Evolutionary conservation across 2,329 filamentous ascomycete genomes (phyloP).

Genomic region (Venturia effusa): DNA sequence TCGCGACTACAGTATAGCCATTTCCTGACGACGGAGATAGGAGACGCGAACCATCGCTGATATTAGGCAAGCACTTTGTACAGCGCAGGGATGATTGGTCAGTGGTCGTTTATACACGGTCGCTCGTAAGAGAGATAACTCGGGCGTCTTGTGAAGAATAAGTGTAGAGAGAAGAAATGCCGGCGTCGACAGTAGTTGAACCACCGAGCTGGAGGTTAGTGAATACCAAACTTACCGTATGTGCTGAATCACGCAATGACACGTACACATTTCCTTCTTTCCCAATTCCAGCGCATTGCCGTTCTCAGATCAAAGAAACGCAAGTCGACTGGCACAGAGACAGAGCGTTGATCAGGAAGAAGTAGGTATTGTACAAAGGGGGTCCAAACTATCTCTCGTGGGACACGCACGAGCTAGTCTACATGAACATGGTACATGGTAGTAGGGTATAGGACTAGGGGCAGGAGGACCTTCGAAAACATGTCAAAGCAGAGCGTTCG

Average conservation of each 20-base stretch:
- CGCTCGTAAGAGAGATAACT: not conserved
- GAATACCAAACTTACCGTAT: not conserved
- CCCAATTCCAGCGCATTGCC: not conserved
- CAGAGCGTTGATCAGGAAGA: not conserved
- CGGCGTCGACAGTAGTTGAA: not conserved
- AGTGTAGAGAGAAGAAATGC: not conserved
- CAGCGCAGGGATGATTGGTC: not conserved
- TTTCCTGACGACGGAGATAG: not conserved
- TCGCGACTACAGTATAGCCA: too few species aligned
- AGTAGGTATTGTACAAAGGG: not conserved
- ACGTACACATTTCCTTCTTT: not conserved
- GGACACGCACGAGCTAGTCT: not conserved
- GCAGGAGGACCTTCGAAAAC: not conserved
- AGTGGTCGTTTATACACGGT: not conserved
- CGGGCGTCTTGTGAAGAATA: not conserved
- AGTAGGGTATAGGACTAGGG: not conserved
- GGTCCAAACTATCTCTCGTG: not conserved
- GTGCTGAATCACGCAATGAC: not conserved
- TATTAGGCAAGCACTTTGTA: not conserved
- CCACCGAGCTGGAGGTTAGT: not conserved
- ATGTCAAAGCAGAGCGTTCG: not conserved
- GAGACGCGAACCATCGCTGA: not conserved
- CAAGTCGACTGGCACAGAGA: not conserved
- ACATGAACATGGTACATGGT: not conserved
- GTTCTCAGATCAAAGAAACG: not conserved